phyloP scores from a whole-genome alignment of 768 basidiomycete species.

The Lyophyllum shimeji region DNA sequence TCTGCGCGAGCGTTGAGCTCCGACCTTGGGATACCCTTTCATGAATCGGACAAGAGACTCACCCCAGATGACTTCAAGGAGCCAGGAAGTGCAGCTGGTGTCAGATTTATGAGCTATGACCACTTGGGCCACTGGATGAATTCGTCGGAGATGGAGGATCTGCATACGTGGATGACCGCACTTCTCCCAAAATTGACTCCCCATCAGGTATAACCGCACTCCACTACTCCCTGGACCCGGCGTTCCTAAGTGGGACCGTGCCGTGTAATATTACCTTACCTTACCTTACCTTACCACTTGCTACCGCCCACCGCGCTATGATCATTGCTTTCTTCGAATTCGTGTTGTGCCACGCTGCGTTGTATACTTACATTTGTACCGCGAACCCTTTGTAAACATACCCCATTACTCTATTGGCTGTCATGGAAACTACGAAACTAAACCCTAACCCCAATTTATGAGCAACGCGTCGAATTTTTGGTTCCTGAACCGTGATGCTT shows the following conservation, averaged over 20 bases:
- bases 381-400: no score
- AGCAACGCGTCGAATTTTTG: neutral
- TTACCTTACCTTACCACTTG: neutral
- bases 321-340: neutral
- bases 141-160: slow-evolving; percentile 24
- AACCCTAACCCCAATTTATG: slow-evolving; percentile 15
- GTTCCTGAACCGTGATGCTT: neutral
- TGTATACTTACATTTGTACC: no score
- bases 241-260: no score
- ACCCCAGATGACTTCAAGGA: slow-evolving; percentile 10
- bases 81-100: slow-evolving; percentile 14
- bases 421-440: neutral
- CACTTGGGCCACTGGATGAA: slow-evolving; percentile 28
- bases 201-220: neutral
- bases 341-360: neutral
- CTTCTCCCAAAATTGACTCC: neutral
- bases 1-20: slow-evolving; percentile 49
- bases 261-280: no score
- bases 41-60: slow-evolving; percentile 13
- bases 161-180: slow-evolving; percentile 23
- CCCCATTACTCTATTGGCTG: neutral
- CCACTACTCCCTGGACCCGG: no score
- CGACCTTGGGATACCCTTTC: slow-evolving; percentile 42
- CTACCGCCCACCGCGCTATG: neutral
- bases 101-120: slow-evolving; percentile 27